These are phyloP conservation scores for Zizania palustris DNA, from an alignment of 202 grass and related monocot genomes.

Conservation along the genomic window DNA sequence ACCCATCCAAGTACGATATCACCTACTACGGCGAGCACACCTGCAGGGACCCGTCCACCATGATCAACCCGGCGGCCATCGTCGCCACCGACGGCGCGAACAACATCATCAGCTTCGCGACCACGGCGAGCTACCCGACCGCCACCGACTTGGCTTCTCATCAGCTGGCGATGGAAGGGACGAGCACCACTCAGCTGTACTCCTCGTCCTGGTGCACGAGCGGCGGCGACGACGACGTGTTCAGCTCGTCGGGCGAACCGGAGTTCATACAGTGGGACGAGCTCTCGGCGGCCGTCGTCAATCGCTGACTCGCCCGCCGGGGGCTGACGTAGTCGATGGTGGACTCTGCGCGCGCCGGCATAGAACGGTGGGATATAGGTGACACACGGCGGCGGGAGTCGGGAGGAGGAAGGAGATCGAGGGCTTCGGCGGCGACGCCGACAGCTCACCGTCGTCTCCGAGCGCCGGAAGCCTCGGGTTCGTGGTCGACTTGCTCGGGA, in stretches of 20 bases:
- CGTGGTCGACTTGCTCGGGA: slow-evolving; percentile 30
- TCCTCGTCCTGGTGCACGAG: slow-evolving; percentile 40
- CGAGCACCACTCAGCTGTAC: not conserved
- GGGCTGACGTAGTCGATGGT: slow-evolving; percentile 10
- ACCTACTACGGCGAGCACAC: slow-evolving; percentile 73
- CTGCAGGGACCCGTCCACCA: slow-evolving; percentile 54
- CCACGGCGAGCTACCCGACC: not conserved
- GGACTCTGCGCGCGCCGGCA: slow-evolving; percentile 15
- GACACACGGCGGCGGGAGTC: not conserved
- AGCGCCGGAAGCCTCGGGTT: slow-evolving; percentile 22
- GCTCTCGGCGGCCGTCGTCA: slow-evolving; percentile 51
- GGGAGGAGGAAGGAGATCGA: not conserved
- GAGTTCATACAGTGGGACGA: slow-evolving; percentile 46
- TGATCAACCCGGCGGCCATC: slow-evolving; percentile 52
- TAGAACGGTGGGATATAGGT: not conserved
- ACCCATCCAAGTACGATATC: slow-evolving; percentile 49
- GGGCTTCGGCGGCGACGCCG: not conserved
- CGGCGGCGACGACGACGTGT: slow-evolving; percentile 41
- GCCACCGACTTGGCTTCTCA: not conserved
- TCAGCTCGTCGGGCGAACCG: slow-evolving; percentile 51
- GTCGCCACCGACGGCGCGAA: not conserved
- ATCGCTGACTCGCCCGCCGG: not conserved
- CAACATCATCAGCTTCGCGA: slow-evolving; percentile 56
- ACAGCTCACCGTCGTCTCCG: slow-evolving; percentile 33
- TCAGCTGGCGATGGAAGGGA: not conserved